Conservation (phyloP, 176 grass and related monocot genomes). For the Musa acuminata region DNA sequence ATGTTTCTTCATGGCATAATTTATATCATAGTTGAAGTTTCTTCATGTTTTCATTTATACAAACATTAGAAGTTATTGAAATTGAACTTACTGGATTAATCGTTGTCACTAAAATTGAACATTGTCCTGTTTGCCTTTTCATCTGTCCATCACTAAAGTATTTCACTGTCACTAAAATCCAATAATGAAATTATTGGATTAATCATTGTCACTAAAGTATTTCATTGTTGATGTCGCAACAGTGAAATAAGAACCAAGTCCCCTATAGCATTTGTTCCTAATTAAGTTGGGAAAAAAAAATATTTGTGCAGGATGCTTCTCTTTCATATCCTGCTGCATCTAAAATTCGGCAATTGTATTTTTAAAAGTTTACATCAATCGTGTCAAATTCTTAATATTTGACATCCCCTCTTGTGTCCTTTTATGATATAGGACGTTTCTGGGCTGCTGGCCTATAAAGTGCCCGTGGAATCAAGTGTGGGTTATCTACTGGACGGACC, state of each 20-base stretch:
- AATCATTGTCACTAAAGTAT: too few species aligned
- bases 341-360: neutral
- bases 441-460: slow-evolving; percentile 70
- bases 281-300: neutral
- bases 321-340: neutral
- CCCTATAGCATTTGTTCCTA: neutral
- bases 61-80: too few species aligned
- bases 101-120: too few species aligned
- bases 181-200: too few species aligned
- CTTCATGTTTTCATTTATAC: too few species aligned
- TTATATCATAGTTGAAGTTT: neutral
- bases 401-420: too few species aligned
- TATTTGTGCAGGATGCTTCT: neutral
- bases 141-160: too few species aligned
- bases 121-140: too few species aligned
- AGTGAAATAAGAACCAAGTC: neutral
- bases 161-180: too few species aligned
- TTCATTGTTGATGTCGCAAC: too few species aligned
- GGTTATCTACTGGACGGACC: slow-evolving; percentile 69
- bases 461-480: slow-evolving; percentile 52
- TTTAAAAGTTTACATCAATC: neutral
- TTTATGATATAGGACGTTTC: slow-evolving; percentile 51
- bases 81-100: too few species aligned
- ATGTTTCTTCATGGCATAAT: neutral
- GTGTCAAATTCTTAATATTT: neutral